Base-by-base conservation (phyloP, 108 stramenopile genomes). In the Nitzschia inconspicua region DNA sequence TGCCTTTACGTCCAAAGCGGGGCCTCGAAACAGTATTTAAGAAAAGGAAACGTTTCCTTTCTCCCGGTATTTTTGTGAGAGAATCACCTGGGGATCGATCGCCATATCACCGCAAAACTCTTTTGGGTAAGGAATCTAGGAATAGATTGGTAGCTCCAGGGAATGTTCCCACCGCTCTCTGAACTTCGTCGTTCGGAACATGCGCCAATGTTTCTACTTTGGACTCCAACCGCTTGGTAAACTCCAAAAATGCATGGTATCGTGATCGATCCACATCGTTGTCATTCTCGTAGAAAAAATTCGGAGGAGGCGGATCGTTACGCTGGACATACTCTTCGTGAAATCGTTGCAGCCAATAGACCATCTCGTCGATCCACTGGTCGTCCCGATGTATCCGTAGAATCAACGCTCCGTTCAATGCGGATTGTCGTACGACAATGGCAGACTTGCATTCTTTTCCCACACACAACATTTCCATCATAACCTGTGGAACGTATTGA, bases 401-500 rank as follows among this genome's bases (percentile, higher is more conserved):
- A 2, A 93, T 56, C 11, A 86, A 55, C 13, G 91, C 85, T 19
- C 91, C 91, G 14, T 56, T 80, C 25, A 84, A 89, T 3, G 88
- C 91, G 2, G 88, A 85, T 58, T 88, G 91, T 14, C 91, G 69
- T 3, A 93, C 84, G 86, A 93, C 88, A 23, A 93, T 56, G 32
- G 84, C 84, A 10, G 91, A 93, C 37, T 42, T 40, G 51, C 91
- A 93, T 0, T 68, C 47, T 22, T 68, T 39, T 22, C 90, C 90
- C 10, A 88, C 41, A 58, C 86, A 93, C 0, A 85, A 48, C 77
- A 93, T 93, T 57, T 93, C 91, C 88, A 93, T 80, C 86, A 85
- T 84, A 3, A 93, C 64, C 57, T 93, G 91, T 0, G 91, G 84
- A n/a, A 93, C 52, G 39, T 93, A 89, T 2, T 75, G 68, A 1